Evolutionary conservation across 1,284 basidiomycete species (phyloP).

Genomic region (Cryptococcus sp.): DNA sequence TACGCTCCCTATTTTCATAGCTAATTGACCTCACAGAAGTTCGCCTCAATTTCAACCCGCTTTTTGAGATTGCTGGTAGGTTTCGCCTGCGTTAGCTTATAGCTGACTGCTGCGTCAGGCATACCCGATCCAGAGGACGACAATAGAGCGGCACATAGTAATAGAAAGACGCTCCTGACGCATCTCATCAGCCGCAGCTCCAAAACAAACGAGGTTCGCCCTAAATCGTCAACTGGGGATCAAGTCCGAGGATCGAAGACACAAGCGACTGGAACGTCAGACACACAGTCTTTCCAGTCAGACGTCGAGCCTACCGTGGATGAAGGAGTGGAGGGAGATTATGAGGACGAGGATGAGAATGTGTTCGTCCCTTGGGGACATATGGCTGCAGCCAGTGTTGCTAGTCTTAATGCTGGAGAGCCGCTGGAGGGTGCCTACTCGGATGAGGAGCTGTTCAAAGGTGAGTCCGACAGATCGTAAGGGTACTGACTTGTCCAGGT

Average conservation of each 20-base stretch:
- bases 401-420: conserved; percentile 9
- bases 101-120: conserved; percentile 3
- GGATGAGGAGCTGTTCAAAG: conserved; percentile 26
- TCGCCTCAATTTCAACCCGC: conserved; percentile 33
- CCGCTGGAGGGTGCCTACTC: conserved; percentile 27
- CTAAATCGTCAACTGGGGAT: background rate
- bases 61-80: conserved; percentile 32
- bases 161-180: conserved; percentile 2
- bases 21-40: conserved; percentile 18
- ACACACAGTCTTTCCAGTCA: background rate
- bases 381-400: background rate
- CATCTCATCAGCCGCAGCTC: conserved; percentile 1
- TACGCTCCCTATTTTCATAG: background rate
- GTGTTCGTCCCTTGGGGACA: conserved; percentile 15
- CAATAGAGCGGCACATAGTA: background rate
- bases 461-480: conserved; percentile 7
- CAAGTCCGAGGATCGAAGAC: background rate
- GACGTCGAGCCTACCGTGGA: conserved; percentile 7
- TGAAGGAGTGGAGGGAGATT: conserved; percentile 27
- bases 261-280: background rate
- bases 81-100: background rate
- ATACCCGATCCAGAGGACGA: conserved; percentile 12
- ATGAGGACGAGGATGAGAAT: conserved; percentile 18
- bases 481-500: no score
- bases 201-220: background rate